A percentile compares a stretch with the other conserved stretches of the same genome.
phyloP scores from a whole-genome alignment of 805 yeast species.

The Monosporozyma solicola region DNA sequence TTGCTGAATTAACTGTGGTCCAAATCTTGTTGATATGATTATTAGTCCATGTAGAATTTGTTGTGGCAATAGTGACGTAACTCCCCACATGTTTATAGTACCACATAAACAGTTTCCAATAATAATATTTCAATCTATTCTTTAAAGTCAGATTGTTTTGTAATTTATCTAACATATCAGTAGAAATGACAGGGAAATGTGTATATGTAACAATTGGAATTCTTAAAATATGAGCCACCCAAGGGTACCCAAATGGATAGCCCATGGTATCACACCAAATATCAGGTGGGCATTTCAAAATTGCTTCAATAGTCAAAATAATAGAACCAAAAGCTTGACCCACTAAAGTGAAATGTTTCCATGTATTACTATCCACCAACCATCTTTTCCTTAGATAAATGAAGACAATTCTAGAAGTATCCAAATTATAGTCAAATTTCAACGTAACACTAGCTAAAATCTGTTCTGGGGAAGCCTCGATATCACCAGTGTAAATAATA shows the following conservation, averaged over 20 bases:
- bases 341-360: slow-evolving; percentile 72
- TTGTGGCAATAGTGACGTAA: slow-evolving; percentile 53
- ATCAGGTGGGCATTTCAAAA: slow-evolving; percentile 66
- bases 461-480: slow-evolving; percentile 37
- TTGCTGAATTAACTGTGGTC: slow-evolving; percentile 37
- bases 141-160: slow-evolving; percentile 9
- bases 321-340: slow-evolving; percentile 85
- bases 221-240: slow-evolving; percentile 43
- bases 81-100: slow-evolving; percentile 60
- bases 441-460: slow-evolving; percentile 44
- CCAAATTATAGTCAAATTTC: slow-evolving; percentile 50
- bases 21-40: slow-evolving; percentile 64
- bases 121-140: slow-evolving; percentile 39
- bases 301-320: slow-evolving; percentile 59
- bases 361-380: slow-evolving; percentile 59
- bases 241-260: slow-evolving; percentile 75
- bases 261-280: slow-evolving; percentile 95
- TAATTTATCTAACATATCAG: slow-evolving; percentile 67
- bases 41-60: slow-evolving; percentile 90
- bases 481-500: slow-evolving; percentile 66
- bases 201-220: slow-evolving; percentile 80
- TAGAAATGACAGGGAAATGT: slow-evolving; percentile 90
- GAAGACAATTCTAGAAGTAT: slow-evolving; percentile 47
- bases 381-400: slow-evolving; percentile 48
- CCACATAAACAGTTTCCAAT: slow-evolving; percentile 64